Percentiles rank a stretch among this genome's conserved stretches.
Conservation (phyloP, 768 basidiomycete species). For the Tricholoma sp. region DNA sequence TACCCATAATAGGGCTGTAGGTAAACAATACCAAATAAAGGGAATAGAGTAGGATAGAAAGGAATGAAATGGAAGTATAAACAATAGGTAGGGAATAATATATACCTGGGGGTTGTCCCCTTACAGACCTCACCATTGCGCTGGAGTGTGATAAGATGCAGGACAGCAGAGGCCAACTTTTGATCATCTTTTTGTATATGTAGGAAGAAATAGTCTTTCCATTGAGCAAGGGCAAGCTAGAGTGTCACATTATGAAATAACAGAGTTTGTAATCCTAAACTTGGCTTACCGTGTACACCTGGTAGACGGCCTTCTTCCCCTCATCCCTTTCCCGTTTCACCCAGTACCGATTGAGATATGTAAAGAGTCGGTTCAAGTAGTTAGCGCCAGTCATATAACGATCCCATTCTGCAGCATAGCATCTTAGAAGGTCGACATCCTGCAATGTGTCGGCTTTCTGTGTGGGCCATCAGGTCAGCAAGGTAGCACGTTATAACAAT, state of each 20-base stretch:
- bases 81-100: too few relatives aligned
- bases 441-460: conserved; percentile 79
- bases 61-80: too few relatives aligned
- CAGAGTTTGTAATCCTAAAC: not conserved
- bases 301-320: conserved; percentile 92
- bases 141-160: conserved; percentile 88
- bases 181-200: conserved; percentile 75
- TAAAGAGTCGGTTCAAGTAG: conserved; percentile 95
- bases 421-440: conserved; percentile 88
- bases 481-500: not conserved
- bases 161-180: conserved; percentile 82
- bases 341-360: conserved; percentile 98
- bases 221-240: conserved; percentile 91
- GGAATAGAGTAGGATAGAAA: too few relatives aligned
- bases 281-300: conserved; percentile 83
- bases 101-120: too few relatives aligned
- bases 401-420: conserved; percentile 93
- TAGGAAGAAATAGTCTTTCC: conserved; percentile 89
- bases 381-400: conserved; percentile 96
- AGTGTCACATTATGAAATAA: conserved; percentile 4
- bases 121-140: conserved; percentile 95
- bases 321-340: conserved; percentile 98
- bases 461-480: conserved; percentile 1
- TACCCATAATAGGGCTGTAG: too few relatives aligned
- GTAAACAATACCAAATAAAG: too few relatives aligned